Percentiles rank a stretch among this genome's conserved stretches.
Conservation (phyloP, 23 red algal genomes). For the Rhodosorus marinus region DNA sequence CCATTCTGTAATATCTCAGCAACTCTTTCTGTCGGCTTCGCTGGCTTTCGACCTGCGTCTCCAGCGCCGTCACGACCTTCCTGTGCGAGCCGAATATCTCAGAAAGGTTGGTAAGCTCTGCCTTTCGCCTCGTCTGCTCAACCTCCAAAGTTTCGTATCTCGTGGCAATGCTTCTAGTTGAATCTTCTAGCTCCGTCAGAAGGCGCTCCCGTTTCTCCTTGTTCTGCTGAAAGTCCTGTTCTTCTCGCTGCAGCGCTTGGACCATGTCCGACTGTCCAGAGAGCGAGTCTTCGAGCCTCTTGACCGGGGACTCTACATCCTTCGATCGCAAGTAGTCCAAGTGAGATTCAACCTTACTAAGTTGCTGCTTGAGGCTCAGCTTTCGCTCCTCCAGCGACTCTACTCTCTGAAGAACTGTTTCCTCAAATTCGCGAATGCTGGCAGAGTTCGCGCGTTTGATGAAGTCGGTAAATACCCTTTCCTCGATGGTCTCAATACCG, state of each 20-base stretch:
- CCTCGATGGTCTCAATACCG: slow-evolving; percentile 24
- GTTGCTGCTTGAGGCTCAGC: slow-evolving; percentile 24
- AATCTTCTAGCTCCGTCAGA: slow-evolving; percentile 5
- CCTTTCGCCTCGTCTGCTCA: slow-evolving; percentile 12
- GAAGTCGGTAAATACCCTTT: slow-evolving; percentile 49
- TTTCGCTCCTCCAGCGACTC: slow-evolving; percentile 12
- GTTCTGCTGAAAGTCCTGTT: slow-evolving; percentile 21
- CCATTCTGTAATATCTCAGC: slow-evolving; percentile 29
- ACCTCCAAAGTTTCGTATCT: slow-evolving; percentile 2
- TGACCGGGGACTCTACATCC: slow-evolving; percentile 4
- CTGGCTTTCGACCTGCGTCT: slow-evolving; percentile 19
- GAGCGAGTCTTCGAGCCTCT: slow-evolving; percentile 7
- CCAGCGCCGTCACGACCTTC: slow-evolving; percentile 19
- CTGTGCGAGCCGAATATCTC: slow-evolving; percentile 21
- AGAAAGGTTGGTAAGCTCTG: slow-evolving; percentile 17
- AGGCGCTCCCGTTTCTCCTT: slow-evolving; percentile 20
- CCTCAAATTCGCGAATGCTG: slow-evolving; percentile 44
- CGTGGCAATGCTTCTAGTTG: slow-evolving; percentile 10
- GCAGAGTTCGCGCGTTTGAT: slow-evolving; percentile 15
- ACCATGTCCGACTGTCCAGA: slow-evolving; percentile 6
- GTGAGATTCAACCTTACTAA: slow-evolving; percentile 7
- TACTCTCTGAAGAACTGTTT: slow-evolving; percentile 27
- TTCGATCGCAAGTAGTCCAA: slow-evolving; percentile 17
- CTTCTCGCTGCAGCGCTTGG: slow-evolving; percentile 2
- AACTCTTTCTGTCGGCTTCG: slow-evolving; percentile 10